Percentiles rank a stretch among this genome's conserved stretches.
These are phyloP conservation scores for Rosa persica DNA, from an alignment of 306 rosid species.

Conservation along the genomic window DNA sequence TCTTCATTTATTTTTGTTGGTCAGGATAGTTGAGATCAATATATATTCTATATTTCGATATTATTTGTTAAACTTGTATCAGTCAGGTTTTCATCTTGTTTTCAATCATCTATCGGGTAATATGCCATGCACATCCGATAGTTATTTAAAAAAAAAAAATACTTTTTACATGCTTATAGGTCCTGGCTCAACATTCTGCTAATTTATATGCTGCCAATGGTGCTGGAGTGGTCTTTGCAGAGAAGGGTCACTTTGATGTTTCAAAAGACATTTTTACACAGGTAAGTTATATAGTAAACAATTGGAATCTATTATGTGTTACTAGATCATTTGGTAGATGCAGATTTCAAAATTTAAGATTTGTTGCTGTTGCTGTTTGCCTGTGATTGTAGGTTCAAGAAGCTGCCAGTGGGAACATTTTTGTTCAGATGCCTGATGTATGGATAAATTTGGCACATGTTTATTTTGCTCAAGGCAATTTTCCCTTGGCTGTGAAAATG, in stretches of 20 bases:
- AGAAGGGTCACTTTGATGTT: constrained; percentile 98
- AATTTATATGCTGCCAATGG: constrained; percentile 98
- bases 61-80: neutral
- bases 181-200: constrained; percentile 87
- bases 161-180: constrained; percentile 46
- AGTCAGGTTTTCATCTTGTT: neutral
- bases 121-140: neutral
- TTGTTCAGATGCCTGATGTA: constrained; percentile 99
- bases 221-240: constrained; percentile 94
- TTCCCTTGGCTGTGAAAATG: constrained; percentile 94
- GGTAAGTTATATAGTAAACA: constrained; percentile 30
- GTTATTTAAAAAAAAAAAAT: neutral
- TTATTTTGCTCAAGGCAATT: constrained; percentile 97
- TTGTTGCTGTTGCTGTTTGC: constrained; percentile 22
- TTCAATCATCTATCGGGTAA: neutral
- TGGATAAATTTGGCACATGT: constrained; percentile 99
- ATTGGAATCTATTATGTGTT: neutral
- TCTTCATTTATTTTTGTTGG: neutral
- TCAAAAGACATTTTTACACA: constrained; percentile 89
- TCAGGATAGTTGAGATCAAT: neutral
- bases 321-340: constrained; percentile 19
- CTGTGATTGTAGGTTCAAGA: constrained; percentile 80
- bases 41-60: neutral
- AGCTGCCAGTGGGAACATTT: constrained; percentile 98
- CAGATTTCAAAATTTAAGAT: constrained; percentile 23